A percentile compares a stretch with the other conserved stretches of the same genome.
Evolutionary conservation across 176 grass and related monocot genomes (phyloP).

Genomic region (Carex myosuroides): DNA sequence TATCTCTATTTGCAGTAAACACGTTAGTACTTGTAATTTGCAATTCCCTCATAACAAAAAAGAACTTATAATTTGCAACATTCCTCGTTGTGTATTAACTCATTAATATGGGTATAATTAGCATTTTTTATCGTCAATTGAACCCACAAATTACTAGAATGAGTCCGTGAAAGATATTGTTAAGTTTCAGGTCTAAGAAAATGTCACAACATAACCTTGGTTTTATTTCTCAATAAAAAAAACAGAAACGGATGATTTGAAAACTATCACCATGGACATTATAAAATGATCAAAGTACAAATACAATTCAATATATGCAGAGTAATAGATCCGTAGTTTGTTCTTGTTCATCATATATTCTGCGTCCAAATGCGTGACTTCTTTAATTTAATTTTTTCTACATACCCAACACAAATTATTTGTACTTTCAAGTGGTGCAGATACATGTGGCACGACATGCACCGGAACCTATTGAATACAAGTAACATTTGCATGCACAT

Average conservation of each 20-base stretch:
- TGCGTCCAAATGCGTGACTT: neutral
- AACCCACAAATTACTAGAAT: too few species aligned
- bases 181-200: neutral
- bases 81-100: too few species aligned
- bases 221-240: neutral
- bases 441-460: neutral
- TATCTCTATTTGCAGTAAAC: too few species aligned
- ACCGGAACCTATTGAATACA: neutral
- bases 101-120: too few species aligned
- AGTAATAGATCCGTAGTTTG: neutral
- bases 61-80: too few species aligned
- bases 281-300: neutral
- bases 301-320: neutral
- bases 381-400: conserved; percentile 20
- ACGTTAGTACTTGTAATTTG: too few species aligned
- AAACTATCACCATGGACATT: neutral
- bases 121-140: too few species aligned
- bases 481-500: neutral
- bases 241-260: neutral
- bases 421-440: neutral
- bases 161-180: neutral
- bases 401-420: conserved; percentile 22
- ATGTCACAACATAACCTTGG: neutral
- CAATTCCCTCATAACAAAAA: too few species aligned
- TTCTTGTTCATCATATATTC: neutral